Base-by-base conservation (phyloP, 768 basidiomycete genomes). In the Hypholoma fasciculare region DNA sequence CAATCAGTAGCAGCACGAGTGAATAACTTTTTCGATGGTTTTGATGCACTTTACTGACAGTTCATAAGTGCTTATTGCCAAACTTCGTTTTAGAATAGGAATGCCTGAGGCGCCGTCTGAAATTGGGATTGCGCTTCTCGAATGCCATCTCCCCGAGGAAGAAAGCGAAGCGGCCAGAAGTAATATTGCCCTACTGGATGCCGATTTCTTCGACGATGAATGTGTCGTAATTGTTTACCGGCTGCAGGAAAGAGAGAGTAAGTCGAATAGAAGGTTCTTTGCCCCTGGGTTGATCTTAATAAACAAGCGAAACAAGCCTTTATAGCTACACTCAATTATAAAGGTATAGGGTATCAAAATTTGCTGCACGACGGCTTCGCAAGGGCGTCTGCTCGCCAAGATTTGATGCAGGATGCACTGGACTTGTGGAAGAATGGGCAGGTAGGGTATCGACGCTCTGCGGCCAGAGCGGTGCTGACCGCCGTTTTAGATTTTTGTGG, bases 191-290 rank as follows among this genome's bases (percentile, higher is more conserved):
- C 63, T 90, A 46, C 68, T 91, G 68, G 87, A 87, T 65, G 80
- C 76, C 43, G 87, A 90, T 55, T 92, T 92, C 73, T 91, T 94
- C 71, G 91, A 93, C 75, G 87, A 90, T 63, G 82, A 86, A 69
- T 76, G 71, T 65, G 68, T 91, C 59, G 78, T 90, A 63, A 75
- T 90, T 61, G 80, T 90, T 59, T 88, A 83, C 74, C 83, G 81
- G 70, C 70, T 72, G 67, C 74, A 74, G 56, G 74, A 72, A 58
- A 70, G 67, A 56, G 68, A 77, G 67, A 80, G 88, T 88, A 69
- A 74, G 84, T 74, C 61, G 62, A 57, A 67, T 48, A 61, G 65
- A 60, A 64, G 54, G 54, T 57, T 65, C 58, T 56, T 61, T 58
- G 56, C 56, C 44, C 58, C 66, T 65, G 66, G 60, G 65, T 69